A percentile compares a stretch with the other conserved stretches of the same genome.
Evolutionary conservation across 83 land plant species (phyloP).

Genomic region (Thuja plicata): DNA sequence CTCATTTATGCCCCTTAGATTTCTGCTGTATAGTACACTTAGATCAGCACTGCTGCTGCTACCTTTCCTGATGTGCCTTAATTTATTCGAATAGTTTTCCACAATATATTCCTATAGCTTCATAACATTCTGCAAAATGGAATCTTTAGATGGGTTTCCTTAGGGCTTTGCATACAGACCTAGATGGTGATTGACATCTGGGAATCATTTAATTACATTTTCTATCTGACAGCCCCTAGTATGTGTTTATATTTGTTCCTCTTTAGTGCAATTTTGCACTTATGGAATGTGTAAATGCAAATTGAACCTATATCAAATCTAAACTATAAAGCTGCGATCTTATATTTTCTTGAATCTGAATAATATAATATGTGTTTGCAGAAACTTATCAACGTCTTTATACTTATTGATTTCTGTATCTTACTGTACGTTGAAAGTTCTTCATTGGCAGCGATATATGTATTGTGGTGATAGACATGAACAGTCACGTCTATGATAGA

Average conservation of each 20-base stretch:
- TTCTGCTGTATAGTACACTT: neutral
- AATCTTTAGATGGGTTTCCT: neutral
- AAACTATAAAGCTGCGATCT: too few species aligned
- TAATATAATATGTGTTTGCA: too few species aligned
- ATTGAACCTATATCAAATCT: too few species aligned
- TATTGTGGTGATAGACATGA: too few species aligned
- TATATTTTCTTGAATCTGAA: too few species aligned
- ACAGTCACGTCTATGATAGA: too few species aligned
- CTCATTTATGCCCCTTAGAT: neutral
- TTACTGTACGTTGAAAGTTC: too few species aligned
- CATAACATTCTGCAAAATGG: neutral
- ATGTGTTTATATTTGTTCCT: neutral
- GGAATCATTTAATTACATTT: neutral
- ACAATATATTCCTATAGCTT: neutral
- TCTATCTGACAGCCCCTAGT: neutral
- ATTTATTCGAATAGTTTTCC: neutral
- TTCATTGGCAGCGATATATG: too few species aligned
- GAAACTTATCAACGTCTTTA: too few species aligned
- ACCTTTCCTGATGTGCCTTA: neutral
- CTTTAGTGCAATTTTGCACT: neutral
- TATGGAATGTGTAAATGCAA: too few species aligned
- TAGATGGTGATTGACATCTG: neutral
- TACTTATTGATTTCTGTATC: too few species aligned
- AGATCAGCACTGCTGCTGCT: neutral
- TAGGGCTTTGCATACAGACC: neutral